Conservation (phyloP, 2,329 filamentous ascomycete genomes). For the Apiospora kogelbergensis region DNA sequence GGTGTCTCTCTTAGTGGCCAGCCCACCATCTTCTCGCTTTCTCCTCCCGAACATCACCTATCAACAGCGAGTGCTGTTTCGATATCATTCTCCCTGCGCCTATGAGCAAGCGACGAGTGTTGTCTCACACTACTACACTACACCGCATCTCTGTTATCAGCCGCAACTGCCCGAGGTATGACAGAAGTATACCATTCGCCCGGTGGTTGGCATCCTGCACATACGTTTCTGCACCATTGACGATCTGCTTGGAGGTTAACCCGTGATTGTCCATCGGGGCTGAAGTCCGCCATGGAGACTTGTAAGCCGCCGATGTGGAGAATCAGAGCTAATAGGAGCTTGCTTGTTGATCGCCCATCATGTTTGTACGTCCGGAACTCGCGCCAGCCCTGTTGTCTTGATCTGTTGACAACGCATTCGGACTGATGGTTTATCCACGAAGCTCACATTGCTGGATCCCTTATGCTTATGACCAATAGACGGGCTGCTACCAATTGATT, state of each 20-base stretch:
- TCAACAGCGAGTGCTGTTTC: background rate
- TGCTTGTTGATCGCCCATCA: background rate
- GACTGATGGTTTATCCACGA: no score
- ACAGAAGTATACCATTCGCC: background rate
- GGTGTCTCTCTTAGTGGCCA: background rate
- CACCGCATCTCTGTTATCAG: background rate
- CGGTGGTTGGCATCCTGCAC: background rate
- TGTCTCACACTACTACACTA: background rate
- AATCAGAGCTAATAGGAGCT: background rate
- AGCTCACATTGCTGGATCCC: no score
- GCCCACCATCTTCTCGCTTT: background rate
- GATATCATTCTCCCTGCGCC: background rate
- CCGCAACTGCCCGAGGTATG: background rate
- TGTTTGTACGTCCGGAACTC: background rate
- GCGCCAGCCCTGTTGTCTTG: background rate
- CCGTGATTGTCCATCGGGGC: background rate
- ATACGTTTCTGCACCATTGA: background rate
- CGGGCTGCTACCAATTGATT: no score
- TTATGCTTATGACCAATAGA: no score
- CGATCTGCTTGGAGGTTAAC: background rate
- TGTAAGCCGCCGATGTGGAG: background rate
- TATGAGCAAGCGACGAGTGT: background rate
- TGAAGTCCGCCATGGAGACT: background rate
- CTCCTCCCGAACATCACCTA: background rate
- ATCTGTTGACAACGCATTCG: no score